Evolutionary conservation across 768 basidiomycete species (phyloP).

Genomic region (Serendipita sp.): DNA sequence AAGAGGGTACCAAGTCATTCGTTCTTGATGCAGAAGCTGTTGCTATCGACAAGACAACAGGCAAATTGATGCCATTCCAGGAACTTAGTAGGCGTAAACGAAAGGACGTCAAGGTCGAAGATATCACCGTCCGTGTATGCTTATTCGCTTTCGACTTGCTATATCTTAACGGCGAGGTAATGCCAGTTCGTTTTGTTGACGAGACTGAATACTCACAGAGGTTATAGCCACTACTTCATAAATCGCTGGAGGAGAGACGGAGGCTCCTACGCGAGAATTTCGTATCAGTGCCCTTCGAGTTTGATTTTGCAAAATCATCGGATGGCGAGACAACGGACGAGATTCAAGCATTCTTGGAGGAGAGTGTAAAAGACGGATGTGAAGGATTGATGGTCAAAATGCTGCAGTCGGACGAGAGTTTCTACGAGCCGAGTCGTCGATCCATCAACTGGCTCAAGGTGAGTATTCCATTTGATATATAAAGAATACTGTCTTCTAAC

Average conservation of each 20-base stretch:
- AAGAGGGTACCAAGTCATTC: constrained; percentile 68
- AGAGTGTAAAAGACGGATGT: constrained; percentile 95
- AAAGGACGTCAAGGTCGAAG: constrained; percentile 95
- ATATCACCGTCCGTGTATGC: constrained; percentile 93
- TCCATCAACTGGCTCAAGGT: constrained; percentile 99
- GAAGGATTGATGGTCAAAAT: constrained; percentile 99
- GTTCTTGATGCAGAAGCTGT: constrained; percentile 96
- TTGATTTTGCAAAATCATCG: constrained; percentile 81
- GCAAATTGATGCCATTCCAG: constrained; percentile 93
- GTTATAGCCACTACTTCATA: constrained; percentile 64
- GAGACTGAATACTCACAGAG: neutral
- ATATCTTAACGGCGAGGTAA: constrained; percentile 92
- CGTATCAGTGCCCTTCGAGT: constrained; percentile 69
- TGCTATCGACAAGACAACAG: constrained; percentile 73
- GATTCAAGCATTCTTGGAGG: constrained; percentile 87
- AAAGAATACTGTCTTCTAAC: constrained; percentile 6
- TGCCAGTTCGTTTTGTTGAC: constrained; percentile 15
- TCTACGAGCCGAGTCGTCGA: constrained; percentile 87
- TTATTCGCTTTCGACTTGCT: constrained; percentile 92
- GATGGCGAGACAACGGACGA: constrained; percentile 84
- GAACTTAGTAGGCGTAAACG: constrained; percentile 88
- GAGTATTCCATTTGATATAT: constrained; percentile 7
- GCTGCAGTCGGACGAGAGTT: constrained; percentile 81
- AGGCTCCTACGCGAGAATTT: constrained; percentile 68
- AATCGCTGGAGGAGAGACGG: constrained; percentile 59